Evolutionary conservation across 768 basidiomycete species (phyloP).

Genomic region (Dioszegia aurantiaca): DNA sequence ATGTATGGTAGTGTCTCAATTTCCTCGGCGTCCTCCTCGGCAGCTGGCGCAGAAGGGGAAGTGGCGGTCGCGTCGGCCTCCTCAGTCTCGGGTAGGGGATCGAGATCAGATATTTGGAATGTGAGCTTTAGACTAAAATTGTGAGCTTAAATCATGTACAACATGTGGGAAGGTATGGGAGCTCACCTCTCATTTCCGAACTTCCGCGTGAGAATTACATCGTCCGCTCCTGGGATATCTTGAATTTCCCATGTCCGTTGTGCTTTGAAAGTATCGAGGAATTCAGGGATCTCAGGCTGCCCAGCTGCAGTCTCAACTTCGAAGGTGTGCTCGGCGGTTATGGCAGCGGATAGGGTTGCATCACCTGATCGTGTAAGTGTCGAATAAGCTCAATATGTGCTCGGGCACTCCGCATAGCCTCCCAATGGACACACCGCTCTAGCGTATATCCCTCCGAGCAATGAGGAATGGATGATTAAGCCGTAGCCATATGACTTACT

Average conservation of each 20-base stretch:
- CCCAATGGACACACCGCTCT: too few species aligned
- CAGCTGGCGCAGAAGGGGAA: conserved; percentile 17
- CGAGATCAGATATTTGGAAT: conserved; percentile 89
- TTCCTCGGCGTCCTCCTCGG: conserved; percentile 32
- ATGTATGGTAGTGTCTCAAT: conserved; percentile 59
- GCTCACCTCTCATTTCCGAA: conserved; percentile 86
- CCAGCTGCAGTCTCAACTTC: conserved; percentile 65
- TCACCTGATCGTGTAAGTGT: conserved; percentile 23
- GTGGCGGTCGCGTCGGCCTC: conserved; percentile 41
- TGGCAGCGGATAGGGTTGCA: conserved; percentile 65
- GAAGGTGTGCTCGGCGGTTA: conserved; percentile 79
- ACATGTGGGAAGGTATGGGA: not conserved
- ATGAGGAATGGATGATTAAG: too few species aligned
- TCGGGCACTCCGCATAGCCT: too few species aligned
- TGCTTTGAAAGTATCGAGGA: conserved; percentile 69
- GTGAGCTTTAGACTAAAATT: conserved; percentile 71
- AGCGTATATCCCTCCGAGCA: too few species aligned
- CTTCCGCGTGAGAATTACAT: conserved; percentile 73
- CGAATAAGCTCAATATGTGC: too few species aligned
- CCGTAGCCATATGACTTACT: conserved; percentile 29
- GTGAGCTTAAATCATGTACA: not conserved
- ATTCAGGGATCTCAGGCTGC: conserved; percentile 61
- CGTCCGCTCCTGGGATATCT: conserved; percentile 70
- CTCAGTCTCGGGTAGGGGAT: conserved; percentile 55
- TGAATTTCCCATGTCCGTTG: conserved; percentile 79